Conservation (phyloP, 2,329 filamentous ascomycete species). For the Xylariaceae sp. region DNA sequence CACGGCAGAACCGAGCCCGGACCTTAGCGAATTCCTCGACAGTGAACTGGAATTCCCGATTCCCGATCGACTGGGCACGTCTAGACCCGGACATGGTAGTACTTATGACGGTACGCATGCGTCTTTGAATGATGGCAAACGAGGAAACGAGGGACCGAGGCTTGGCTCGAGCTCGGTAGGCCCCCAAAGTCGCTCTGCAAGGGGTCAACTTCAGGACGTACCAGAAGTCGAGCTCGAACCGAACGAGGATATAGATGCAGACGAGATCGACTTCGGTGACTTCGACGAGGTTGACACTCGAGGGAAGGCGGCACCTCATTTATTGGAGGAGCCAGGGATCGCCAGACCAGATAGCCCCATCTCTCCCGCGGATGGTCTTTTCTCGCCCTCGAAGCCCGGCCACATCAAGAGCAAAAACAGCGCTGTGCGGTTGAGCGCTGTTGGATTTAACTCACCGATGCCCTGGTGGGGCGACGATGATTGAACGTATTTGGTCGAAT, state of each 20-base stretch:
- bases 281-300: conserved; percentile 19
- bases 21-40: conserved; percentile 45
- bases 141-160: conserved; percentile 12
- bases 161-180: conserved; percentile 27
- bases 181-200: conserved; percentile 11
- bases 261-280: conserved; percentile 26
- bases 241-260: conserved; percentile 26
- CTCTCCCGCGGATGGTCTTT: conserved; percentile 22
- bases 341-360: conserved; percentile 45
- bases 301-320: conserved; percentile 5
- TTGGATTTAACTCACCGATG: conserved; percentile 39
- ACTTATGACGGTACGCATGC: conserved; percentile 5
- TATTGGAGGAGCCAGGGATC: conserved; percentile 26
- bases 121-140: not conserved
- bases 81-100: conserved; percentile 20
- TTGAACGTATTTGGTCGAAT: conserved; percentile 28
- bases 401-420: conserved; percentile 39
- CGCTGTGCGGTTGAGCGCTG: conserved; percentile 46
- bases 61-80: conserved; percentile 27
- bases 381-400: conserved; percentile 25
- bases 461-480: conserved; percentile 49
- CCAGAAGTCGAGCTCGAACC: conserved; percentile 7
- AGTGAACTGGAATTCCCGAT: conserved; percentile 28
- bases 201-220: conserved; percentile 9
- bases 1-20: conserved; percentile 33